Percentiles rank a stretch among this genome's conserved stretches.
phyloP scores from a whole-genome alignment of 208 protist genomes.

The Crithidia acanthocephali region DNA sequence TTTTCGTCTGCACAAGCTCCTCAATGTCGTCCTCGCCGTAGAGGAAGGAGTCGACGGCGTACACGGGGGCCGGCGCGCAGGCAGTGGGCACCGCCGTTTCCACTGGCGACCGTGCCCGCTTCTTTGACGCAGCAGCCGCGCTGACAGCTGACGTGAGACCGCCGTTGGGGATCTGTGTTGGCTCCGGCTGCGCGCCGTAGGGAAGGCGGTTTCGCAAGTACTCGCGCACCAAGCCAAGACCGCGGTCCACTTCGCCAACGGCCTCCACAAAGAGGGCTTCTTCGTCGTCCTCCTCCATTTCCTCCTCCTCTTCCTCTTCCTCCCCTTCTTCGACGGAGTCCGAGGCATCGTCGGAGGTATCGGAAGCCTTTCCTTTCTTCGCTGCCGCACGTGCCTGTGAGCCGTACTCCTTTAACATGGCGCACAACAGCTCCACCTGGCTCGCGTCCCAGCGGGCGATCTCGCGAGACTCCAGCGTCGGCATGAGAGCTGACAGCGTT shows the following conservation, averaged over 20 bases:
- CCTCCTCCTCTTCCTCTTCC: neutral
- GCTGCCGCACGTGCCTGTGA: neutral
- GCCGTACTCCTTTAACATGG: slow-evolving; percentile 26
- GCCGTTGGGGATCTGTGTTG: slow-evolving; percentile 25
- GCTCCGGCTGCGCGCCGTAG: slow-evolving; percentile 53
- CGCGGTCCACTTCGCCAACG: slow-evolving; percentile 54
- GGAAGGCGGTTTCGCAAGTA: slow-evolving; percentile 51
- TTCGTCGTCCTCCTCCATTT: slow-evolving; percentile 39
- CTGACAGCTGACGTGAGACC: neutral
- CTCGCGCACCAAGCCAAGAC: slow-evolving; percentile 45
- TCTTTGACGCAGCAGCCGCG: neutral
- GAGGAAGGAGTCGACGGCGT: slow-evolving; percentile 78
- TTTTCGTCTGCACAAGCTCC: slow-evolving; percentile 44
- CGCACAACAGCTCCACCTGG: slow-evolving; percentile 27
- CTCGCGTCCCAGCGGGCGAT: slow-evolving; percentile 14
- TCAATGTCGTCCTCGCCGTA: slow-evolving; percentile 78
- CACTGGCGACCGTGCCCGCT: slow-evolving; percentile 20
- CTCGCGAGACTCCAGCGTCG: slow-evolving; percentile 22
- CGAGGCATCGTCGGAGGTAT: neutral
- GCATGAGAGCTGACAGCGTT: slow-evolving; percentile 19
- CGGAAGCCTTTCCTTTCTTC: neutral
- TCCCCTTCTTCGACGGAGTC: slow-evolving; percentile 5
- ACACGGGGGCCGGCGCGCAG: slow-evolving; percentile 42
- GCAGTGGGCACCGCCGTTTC: neutral
- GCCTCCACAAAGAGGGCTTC: slow-evolving; percentile 36